Conservation (phyloP, 2,329 filamentous ascomycete genomes). For the Bisporella sp. region DNA sequence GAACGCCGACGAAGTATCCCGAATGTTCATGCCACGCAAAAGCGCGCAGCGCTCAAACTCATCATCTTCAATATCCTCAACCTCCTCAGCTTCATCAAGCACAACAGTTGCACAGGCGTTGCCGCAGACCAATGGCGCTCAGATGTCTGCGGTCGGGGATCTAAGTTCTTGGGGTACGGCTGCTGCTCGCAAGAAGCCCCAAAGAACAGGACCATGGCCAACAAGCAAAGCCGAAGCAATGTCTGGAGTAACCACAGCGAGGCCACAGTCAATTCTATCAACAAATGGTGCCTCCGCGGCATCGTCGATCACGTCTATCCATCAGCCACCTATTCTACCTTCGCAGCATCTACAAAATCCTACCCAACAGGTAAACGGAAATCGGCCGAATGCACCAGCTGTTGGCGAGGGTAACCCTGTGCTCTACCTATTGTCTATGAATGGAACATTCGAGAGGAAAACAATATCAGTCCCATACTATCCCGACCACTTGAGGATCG, state of each 20-base stretch:
- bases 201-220: conserved; percentile 50
- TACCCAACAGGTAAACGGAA: conserved; percentile 50
- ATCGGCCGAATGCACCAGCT: conserved; percentile 30
- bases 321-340: conserved; percentile 51
- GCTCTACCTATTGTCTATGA: conserved; percentile 80
- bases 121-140: conserved; percentile 53
- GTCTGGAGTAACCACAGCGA: conserved; percentile 52
- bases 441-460: conserved; percentile 95
- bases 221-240: conserved; percentile 59
- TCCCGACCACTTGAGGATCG: conserved; percentile 91
- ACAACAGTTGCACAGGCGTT: conserved; percentile 58
- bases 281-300: conserved; percentile 51
- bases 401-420: conserved; percentile 60
- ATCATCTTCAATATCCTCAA: conserved; percentile 75
- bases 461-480: conserved; percentile 88
- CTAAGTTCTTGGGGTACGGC: conserved; percentile 27
- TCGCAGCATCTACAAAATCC: conserved; percentile 62
- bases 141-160: conserved; percentile 20
- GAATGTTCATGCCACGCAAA: conserved; percentile 88
- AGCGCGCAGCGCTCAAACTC: conserved; percentile 82
- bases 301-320: conserved; percentile 55
- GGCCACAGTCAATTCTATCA: conserved; percentile 54
- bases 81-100: conserved; percentile 49
- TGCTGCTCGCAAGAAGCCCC: conserved; percentile 41
- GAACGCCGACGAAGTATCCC: conserved; percentile 77